A percentile compares a stretch with the other conserved stretches of the same genome.
Conservation (phyloP, 2,329 filamentous ascomycete species). For the Acephala macrosclerotiorum region DNA sequence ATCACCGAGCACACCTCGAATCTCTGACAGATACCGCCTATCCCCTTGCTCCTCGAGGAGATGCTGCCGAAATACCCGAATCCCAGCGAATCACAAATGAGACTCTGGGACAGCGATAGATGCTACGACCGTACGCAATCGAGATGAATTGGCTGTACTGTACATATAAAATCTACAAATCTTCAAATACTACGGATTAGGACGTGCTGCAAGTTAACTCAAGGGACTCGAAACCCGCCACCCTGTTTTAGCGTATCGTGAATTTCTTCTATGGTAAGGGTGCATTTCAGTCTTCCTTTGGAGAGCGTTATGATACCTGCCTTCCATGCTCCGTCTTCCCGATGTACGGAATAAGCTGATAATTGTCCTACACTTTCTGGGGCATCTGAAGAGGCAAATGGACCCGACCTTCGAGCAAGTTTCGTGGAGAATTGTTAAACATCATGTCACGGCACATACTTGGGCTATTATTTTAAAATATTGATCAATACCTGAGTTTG, state of each 20-base stretch:
- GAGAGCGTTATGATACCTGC: too few species aligned
- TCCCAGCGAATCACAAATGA: conserved; percentile 65
- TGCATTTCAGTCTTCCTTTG: too few species aligned
- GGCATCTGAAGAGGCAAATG: too few species aligned
- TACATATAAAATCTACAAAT: conserved; percentile 35
- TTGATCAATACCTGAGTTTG: too few species aligned
- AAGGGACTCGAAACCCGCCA: background rate
- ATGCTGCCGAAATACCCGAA: conserved; percentile 65
- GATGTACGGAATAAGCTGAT: too few species aligned
- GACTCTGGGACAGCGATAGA: conserved; percentile 65
- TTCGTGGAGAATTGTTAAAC: too few species aligned
- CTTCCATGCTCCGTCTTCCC: too few species aligned
- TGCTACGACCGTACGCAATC: conserved; percentile 10
- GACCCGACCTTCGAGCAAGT: too few species aligned
- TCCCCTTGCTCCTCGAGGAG: conserved; percentile 71
- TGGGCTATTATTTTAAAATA: too few species aligned
- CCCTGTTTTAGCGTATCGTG: background rate
- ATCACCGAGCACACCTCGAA: conserved; percentile 85
- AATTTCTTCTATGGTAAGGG: too few species aligned
- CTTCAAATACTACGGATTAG: background rate
- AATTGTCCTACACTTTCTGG: too few species aligned
- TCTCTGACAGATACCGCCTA: conserved; percentile 82
- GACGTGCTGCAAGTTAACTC: background rate
- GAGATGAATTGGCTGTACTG: conserved; percentile 23
- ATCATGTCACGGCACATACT: too few species aligned